Evolutionary conservation across 805 yeast genomes (phyloP), one percentile per base, ranked within the genome.

Genomic region (Pichia kluyveri): DNA sequence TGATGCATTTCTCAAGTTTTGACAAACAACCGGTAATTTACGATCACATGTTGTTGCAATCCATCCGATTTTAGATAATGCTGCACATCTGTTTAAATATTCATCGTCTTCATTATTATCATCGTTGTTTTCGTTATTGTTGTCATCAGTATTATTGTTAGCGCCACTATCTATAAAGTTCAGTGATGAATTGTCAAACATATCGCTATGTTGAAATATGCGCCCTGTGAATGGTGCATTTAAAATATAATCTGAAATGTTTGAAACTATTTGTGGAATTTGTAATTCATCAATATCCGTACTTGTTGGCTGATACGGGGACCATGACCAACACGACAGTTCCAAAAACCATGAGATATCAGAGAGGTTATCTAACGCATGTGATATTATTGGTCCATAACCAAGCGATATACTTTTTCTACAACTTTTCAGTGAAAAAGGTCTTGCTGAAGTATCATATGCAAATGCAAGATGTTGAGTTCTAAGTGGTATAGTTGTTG

Each of bases 291-390:
- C 53, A 11, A 32, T 17, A 8, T 23, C 14, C 4, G 53, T 45
- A 18, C 51, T 11, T 40, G 55, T 49, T 1, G 93, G 93, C 57
- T 83, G 76, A 10, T 65, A 61, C 0, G 70, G 58, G 0, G 72
- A 75, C 96, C 96, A 89, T 2, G 91, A 75, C 96, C 96, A 89
- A 37, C 75, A 49, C 0, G 74, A 63, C 15, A 58, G 41, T 15
- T 68, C 59, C 12, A 75, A 48, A 27, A 72, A 56, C 0, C 55
- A 45, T 0, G 68, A 58, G 9, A 73, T 60, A 15, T 60, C 55
- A 14, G 63, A 36, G 11, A 67, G 37, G 42, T 57, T 53, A 47
- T 31, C 43, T 40, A 53, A 58, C 32, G 12, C 71, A 53, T 53
- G 77, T 44, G 65, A 74, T 65, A 88, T 60, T 0, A 87, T 71